Evolutionary conservation across 139 green algal genomes (phyloP), one percentile per base, ranked within the genome.

Genomic region (Chlorella sp.): DNA sequence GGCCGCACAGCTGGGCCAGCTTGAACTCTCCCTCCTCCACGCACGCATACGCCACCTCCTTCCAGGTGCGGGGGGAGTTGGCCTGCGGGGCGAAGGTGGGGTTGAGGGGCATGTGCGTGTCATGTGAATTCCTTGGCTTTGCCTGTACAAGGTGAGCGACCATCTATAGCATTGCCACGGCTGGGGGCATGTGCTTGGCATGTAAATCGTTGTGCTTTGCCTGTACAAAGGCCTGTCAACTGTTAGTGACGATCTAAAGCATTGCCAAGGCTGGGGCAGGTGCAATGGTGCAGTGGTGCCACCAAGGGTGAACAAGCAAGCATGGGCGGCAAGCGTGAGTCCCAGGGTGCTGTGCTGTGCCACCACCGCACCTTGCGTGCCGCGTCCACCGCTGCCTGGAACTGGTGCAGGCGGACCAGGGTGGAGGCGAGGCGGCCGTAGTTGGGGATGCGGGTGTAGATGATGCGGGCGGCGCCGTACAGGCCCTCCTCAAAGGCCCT

Each of bases 31-130:
- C 94, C 89, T 97, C 96, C 86, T 99, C 97, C 82, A 99, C 97
- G 93, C 98, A 99, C 21, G 97, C 97, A 92, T 99, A 99, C 93
- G 95, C 98, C 79, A 99, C 96, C 96, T 99, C 98, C 95, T 99
- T 99, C 98, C 98, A 99, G 22, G 95, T 98, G 81, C 94, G 94
- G 30, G 96, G 92, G 84, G 89, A 97, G 96, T 99, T 99, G 93
- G 98, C 98, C 84, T 88, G 84, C 18, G 12, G 60, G 3, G 57
- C 22, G 39, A 12, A n/a, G n/a, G n/a, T n/a, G n/a, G n/a, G 71
- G 30, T 78, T 2, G 71, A 12, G 34, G 76, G 22, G 76, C 32
- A 12, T 69, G 2, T 36, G 40, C 37, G 21, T 71, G 64, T 18
- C 7, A 71, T 9, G 22, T 9, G 22, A 32, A 28, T 26, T 32